phyloP scores from a whole-genome alignment of 139 green algal species.

The Zygnema circumcarinatum region DNA sequence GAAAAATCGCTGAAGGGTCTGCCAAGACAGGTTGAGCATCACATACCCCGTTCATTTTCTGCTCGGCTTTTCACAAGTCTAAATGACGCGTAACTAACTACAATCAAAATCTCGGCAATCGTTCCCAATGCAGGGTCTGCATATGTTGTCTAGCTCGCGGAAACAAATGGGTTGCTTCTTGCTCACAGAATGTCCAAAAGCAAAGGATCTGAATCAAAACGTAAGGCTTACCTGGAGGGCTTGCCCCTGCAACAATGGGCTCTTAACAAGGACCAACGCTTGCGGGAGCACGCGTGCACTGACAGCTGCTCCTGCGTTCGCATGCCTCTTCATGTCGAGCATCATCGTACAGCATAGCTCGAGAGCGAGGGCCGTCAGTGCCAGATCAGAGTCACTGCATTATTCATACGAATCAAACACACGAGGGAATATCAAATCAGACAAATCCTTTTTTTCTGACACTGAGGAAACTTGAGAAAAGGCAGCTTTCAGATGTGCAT shows the following conservation, averaged over 20 bases:
- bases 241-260: conserved; percentile 81
- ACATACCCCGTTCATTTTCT: too few species aligned
- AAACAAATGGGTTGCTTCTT: too few species aligned
- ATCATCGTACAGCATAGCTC: conserved; percentile 72
- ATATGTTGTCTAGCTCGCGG: too few species aligned
- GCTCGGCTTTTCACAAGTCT: too few species aligned
- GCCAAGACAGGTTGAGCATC: conserved; percentile 37
- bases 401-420: too few species aligned
- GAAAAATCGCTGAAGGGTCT: conserved; percentile 81
- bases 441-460: too few species aligned
- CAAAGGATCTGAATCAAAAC: too few species aligned
- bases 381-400: conserved; percentile 70
- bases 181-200: too few species aligned
- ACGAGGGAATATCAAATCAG: background rate
- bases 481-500: background rate
- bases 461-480: too few species aligned
- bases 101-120: too few species aligned
- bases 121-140: too few species aligned
- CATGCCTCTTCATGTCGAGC: conserved; percentile 58
- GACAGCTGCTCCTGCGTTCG: conserved; percentile 33
- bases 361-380: conserved; percentile 77
- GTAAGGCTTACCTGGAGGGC: conserved; percentile 60
- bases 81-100: too few species aligned
- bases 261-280: conserved; percentile 77
- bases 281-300: conserved; percentile 63